Evolutionary conservation across 2,329 filamentous ascomycete species (phyloP).

Genomic region (Colletotrichum endophyticum): DNA sequence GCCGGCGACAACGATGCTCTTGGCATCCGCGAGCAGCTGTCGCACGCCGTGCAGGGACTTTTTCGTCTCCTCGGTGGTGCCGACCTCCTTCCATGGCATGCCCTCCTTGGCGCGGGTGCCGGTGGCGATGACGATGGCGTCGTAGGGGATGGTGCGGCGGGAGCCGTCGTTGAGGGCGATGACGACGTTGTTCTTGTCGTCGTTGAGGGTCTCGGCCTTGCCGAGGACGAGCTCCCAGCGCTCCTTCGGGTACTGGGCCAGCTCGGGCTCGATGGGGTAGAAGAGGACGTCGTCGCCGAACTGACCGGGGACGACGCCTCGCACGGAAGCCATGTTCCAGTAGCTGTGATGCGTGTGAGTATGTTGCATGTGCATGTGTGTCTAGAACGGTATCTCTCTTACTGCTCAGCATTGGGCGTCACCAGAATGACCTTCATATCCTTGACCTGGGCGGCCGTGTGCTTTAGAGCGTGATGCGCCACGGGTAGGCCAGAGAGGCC

Average conservation of each 20-base stretch:
- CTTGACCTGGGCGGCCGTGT: slow-evolving; percentile 44
- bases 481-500: slow-evolving; percentile 56
- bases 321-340: slow-evolving; percentile 62
- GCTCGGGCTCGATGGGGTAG: slow-evolving; percentile 47
- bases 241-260: slow-evolving; percentile 48
- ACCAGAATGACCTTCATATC: slow-evolving; percentile 57
- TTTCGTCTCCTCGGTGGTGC: slow-evolving; percentile 46
- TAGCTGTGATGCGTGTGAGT: slow-evolving; percentile 45
- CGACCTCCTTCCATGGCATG: slow-evolving; percentile 56
- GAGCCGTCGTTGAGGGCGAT: slow-evolving; percentile 34
- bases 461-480: slow-evolving; percentile 56
- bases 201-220: slow-evolving; percentile 40
- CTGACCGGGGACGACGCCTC: slow-evolving; percentile 54
- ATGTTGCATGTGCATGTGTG: background rate
- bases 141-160: slow-evolving; percentile 44
- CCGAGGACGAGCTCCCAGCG: slow-evolving; percentile 56
- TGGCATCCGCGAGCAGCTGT: slow-evolving; percentile 42
- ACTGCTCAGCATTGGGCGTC: slow-evolving; percentile 47
- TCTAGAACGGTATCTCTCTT: background rate
- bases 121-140: slow-evolving; percentile 59
- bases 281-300: slow-evolving; percentile 53
- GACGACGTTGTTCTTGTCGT: slow-evolving; percentile 38
- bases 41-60: slow-evolving; percentile 40
- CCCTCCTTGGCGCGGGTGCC: slow-evolving; percentile 47
- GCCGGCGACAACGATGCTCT: slow-evolving; percentile 56